These are phyloP conservation scores for Pichia pseudocactophila DNA, from an alignment of 805 yeast species.

Conservation along the genomic window DNA sequence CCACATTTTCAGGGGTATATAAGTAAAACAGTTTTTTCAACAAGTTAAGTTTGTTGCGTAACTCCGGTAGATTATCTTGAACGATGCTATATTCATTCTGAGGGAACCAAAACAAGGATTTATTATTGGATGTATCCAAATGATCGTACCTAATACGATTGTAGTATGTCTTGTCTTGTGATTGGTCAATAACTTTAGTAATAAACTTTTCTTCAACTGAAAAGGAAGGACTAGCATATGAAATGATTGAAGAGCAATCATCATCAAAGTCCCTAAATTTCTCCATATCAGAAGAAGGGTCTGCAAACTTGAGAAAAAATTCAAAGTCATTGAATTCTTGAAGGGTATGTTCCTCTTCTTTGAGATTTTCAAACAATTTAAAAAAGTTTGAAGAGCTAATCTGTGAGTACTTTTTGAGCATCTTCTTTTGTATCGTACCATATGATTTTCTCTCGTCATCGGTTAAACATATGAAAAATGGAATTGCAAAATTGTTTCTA, in stretches of 20 bases:
- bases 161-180: conserved; percentile 5
- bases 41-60: no score
- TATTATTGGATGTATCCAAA: conserved; percentile 2
- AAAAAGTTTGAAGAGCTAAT: conserved; percentile 37
- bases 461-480: conserved; percentile 58
- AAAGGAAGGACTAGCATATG: conserved; percentile 5
- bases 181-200: conserved; percentile 3
- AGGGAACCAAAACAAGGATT: neutral
- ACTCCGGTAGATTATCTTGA: no score
- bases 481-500: conserved; percentile 58
- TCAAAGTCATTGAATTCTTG: conserved; percentile 23
- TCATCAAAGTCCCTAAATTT: neutral
- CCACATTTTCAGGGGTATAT: neutral
- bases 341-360: conserved; percentile 11
- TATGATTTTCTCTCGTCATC: conserved; percentile 46
- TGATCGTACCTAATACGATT: neutral
- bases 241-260: conserved; percentile 3
- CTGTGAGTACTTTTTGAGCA: conserved; percentile 42
- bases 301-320: conserved; percentile 11
- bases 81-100: neutral
- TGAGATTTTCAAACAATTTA: conserved; percentile 18
- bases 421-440: conserved; percentile 47
- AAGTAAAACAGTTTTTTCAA: neutral
- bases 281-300: conserved; percentile 6
- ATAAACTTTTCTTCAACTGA: conserved; percentile 3